Percentiles rank a stretch among this genome's conserved stretches.
These are phyloP conservation scores for Carex myosuroides DNA, from an alignment of 176 grass and related monocot genomes.

Conservation along the genomic window DNA sequence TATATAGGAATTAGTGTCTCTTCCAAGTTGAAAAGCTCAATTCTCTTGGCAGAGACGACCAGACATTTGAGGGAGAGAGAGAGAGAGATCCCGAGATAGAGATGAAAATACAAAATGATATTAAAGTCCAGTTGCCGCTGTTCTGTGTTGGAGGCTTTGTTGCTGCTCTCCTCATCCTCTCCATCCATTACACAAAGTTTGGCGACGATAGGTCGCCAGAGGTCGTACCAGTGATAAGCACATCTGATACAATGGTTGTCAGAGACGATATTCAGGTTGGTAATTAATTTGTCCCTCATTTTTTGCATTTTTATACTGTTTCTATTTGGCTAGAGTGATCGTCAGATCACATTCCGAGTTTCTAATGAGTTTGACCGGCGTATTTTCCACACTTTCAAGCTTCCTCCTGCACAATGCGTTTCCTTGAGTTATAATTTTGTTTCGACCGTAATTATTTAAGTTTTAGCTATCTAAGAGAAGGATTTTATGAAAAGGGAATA, in stretches of 20 bases:
- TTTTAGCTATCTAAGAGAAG: not conserved
- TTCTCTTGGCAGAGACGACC: not conserved
- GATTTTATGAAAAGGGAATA: not conserved
- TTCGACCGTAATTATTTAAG: not conserved
- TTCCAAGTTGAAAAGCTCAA: too few species aligned
- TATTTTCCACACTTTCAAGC: not conserved
- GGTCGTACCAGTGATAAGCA: not conserved
- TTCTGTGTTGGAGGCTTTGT: constrained; percentile 17
- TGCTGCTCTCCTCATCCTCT: constrained; percentile 17
- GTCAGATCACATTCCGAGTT: not conserved
- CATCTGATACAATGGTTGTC: not conserved
- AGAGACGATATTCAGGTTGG: not conserved
- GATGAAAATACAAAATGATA: not conserved
- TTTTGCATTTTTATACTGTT: not conserved
- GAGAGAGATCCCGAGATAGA: not conserved
- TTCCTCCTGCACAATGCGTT: not conserved
- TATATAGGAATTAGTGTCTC: too few species aligned
- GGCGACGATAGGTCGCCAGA: not conserved
- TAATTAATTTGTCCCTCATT: not conserved
- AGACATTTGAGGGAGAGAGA: not conserved
- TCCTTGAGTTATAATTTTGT: not conserved
- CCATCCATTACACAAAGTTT: not conserved
- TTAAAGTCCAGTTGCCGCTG: not conserved
- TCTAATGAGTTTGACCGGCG: not conserved
- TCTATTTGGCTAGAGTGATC: not conserved